These are phyloP conservation scores for Xylariales sp. DNA, from an alignment of 2,329 filamentous ascomycete species.

Conservation along the genomic window DNA sequence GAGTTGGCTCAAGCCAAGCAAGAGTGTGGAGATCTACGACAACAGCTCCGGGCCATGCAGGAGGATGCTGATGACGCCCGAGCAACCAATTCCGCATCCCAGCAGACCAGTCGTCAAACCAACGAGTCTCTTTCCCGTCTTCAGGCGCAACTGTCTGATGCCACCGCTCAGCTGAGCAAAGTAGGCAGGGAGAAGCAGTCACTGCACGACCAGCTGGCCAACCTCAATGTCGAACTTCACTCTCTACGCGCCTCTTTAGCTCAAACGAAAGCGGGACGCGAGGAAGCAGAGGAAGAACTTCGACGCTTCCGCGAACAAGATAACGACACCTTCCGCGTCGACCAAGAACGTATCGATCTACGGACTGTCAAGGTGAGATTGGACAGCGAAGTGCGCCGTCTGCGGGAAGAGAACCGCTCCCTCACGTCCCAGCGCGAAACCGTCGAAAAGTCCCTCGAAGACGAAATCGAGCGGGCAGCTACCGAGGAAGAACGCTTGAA, in stretches of 20 bases:
- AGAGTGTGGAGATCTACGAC: slow-evolving; percentile 35
- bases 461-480: slow-evolving; percentile 61
- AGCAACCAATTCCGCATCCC: slow-evolving; percentile 4
- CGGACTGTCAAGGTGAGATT: slow-evolving; percentile 63
- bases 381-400: slow-evolving; percentile 60
- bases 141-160: slow-evolving; percentile 53
- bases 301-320: slow-evolving; percentile 49
- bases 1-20: slow-evolving; percentile 40
- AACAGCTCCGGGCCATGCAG: slow-evolving; percentile 28
- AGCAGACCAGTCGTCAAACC: slow-evolving; percentile 4
- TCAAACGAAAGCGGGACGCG: slow-evolving; percentile 59
- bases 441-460: slow-evolving; percentile 59
- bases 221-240: slow-evolving; percentile 55
- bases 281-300: slow-evolving; percentile 60
- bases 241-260: slow-evolving; percentile 51
- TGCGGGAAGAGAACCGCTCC: slow-evolving; percentile 59
- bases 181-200: slow-evolving; percentile 56
- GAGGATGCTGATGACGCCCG: slow-evolving; percentile 3
- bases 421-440: slow-evolving; percentile 52
- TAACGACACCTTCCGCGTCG: slow-evolving; percentile 55
- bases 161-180: slow-evolving; percentile 52
- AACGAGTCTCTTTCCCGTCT: slow-evolving; percentile 45
- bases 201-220: slow-evolving; percentile 59
- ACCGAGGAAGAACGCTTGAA: slow-evolving; percentile 61
- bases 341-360: slow-evolving; percentile 65